A percentile compares a stretch with the other conserved stretches of the same genome.
Evolutionary conservation across 2,329 filamentous ascomycete species (phyloP).

Genomic region (Ophiocordyceps camponoti-rufipedis): DNA sequence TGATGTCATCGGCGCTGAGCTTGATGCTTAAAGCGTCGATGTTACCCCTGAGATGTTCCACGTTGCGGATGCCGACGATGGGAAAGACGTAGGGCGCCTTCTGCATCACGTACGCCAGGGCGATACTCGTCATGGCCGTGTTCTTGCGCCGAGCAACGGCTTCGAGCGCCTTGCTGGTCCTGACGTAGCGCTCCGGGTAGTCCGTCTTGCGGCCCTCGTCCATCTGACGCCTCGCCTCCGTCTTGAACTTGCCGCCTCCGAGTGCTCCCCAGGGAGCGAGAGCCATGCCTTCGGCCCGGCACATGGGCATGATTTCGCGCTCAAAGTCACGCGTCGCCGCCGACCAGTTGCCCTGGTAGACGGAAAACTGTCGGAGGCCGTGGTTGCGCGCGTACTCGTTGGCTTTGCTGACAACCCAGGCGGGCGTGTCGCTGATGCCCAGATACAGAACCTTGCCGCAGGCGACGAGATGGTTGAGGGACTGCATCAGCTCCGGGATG

Average conservation of each 20-base stretch:
- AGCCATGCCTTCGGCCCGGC: constrained; percentile 26
- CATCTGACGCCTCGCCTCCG: constrained; percentile 14
- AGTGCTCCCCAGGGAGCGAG: constrained; percentile 40
- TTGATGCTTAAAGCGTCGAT: constrained; percentile 46
- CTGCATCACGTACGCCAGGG: constrained; percentile 55
- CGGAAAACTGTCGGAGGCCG: constrained; percentile 48
- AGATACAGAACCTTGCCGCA: constrained; percentile 47
- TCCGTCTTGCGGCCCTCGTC: constrained; percentile 18
- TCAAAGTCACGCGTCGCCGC: constrained; percentile 20
- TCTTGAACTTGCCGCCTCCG: constrained; percentile 28
- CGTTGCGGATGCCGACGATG: constrained; percentile 50
- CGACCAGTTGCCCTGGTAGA: constrained; percentile 25
- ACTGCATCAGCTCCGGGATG: constrained; percentile 51
- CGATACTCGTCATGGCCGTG: constrained; percentile 28
- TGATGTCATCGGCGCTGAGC: constrained; percentile 42
- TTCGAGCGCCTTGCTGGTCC: constrained; percentile 26
- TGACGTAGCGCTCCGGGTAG: constrained; percentile 33
- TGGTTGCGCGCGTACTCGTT: constrained; percentile 54
- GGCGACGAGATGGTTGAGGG: constrained; percentile 39
- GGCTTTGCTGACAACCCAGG: constrained; percentile 48
- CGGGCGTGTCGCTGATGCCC: constrained; percentile 49
- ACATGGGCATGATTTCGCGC: constrained; percentile 25
- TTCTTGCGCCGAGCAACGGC: constrained; percentile 27
- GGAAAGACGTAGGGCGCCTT: constrained; percentile 59
- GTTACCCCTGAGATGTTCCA: constrained; percentile 52